Conservation (phyloP, 2,329 filamentous ascomycete genomes). For the Phialophora verrucosa region DNA sequence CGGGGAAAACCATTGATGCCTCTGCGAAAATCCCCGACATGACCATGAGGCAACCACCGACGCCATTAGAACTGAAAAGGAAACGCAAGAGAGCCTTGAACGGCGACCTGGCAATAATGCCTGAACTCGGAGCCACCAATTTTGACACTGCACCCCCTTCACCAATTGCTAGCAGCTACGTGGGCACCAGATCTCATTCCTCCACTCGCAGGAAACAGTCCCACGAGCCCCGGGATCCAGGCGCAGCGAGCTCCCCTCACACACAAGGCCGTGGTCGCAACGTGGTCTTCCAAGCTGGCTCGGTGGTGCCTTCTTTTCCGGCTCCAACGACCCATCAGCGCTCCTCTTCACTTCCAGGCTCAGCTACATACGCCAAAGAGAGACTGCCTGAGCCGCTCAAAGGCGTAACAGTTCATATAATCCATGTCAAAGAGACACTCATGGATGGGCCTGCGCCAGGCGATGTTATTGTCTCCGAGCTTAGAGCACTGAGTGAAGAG, state of each 20-base stretch:
- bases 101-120: constrained; percentile 33
- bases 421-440: constrained; percentile 90
- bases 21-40: constrained; percentile 19
- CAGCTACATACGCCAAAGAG: constrained; percentile 5
- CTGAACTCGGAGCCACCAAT: constrained; percentile 23
- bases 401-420: constrained; percentile 81
- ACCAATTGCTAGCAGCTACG: constrained; percentile 24
- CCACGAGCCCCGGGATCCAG: constrained; percentile 23
- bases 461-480: constrained; percentile 72
- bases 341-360: constrained; percentile 5
- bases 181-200: constrained; percentile 26
- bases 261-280: constrained; percentile 22
- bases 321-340: constrained; percentile 1
- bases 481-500: constrained; percentile 69
- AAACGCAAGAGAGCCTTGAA: constrained; percentile 51
- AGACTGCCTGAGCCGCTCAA: constrained; percentile 53
- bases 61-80: constrained; percentile 31
- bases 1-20: constrained; percentile 6
- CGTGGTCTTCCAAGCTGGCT: constrained; percentile 27
- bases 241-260: background rate
- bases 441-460: constrained; percentile 69
- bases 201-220: constrained; percentile 28
- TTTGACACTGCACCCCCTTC: constrained; percentile 28
- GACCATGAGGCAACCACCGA: constrained; percentile 34
- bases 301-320: constrained; percentile 3